A percentile compares a stretch with the other conserved stretches of the same genome.
phyloP scores from a whole-genome alignment of 2,329 filamentous ascomycete genomes.

The Endocalyx cinctus region DNA sequence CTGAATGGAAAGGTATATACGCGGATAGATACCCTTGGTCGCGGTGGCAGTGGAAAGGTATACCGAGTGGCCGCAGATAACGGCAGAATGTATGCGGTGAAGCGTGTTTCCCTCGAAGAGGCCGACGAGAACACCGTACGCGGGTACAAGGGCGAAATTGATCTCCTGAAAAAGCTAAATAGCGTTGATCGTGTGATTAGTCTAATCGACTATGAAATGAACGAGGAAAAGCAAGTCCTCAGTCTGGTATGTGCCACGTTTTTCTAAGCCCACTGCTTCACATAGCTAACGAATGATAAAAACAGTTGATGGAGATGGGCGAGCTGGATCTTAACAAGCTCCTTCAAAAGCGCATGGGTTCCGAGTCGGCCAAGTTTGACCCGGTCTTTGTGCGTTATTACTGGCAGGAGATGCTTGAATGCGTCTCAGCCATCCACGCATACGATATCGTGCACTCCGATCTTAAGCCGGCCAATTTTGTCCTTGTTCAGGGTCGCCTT shows the following conservation, averaged over 20 bases:
- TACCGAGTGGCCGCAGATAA: constrained; percentile 97
- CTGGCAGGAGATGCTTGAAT: constrained; percentile 99
- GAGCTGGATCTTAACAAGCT: constrained; percentile 90
- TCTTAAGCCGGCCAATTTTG: constrained; percentile 94
- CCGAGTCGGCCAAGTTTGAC: constrained; percentile 73
- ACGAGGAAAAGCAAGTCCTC: constrained; percentile 83
- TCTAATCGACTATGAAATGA: constrained; percentile 88
- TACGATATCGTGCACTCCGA: constrained; percentile 95
- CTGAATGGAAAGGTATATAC: constrained; percentile 92
- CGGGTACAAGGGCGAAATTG: constrained; percentile 94
- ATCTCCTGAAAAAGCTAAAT: constrained; percentile 75
- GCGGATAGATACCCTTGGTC: constrained; percentile 82
- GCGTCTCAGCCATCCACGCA: constrained; percentile 81
- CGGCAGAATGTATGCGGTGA: constrained; percentile 89
- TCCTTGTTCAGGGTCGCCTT: constrained; percentile 81
- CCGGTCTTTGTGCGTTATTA: constrained; percentile 91
- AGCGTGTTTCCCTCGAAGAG: constrained; percentile 85
- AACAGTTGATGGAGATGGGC: constrained; percentile 90
- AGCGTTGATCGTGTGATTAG: constrained; percentile 87
- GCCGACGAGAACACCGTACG: constrained; percentile 78
- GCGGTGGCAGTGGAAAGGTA: constrained; percentile 89
- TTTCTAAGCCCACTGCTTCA: neutral
- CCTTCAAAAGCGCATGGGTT: constrained; percentile 67
- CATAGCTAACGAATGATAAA: constrained; percentile 12
- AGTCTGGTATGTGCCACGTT: constrained; percentile 61